Conservation (phyloP, 2,329 filamentous ascomycete species). For the Cryphonectria parasitica region DNA sequence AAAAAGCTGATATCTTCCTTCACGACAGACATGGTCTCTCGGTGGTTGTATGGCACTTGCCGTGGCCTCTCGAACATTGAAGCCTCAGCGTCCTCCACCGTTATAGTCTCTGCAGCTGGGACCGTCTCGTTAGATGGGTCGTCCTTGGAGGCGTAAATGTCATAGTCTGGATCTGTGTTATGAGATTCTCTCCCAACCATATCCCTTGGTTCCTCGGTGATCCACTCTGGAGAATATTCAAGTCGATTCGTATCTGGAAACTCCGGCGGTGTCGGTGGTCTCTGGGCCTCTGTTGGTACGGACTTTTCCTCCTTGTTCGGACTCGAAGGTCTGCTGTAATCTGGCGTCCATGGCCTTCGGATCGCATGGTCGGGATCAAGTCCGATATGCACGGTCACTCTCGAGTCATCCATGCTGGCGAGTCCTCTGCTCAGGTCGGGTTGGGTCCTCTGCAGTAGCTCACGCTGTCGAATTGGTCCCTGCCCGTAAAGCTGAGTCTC, state of each 20-base stretch:
- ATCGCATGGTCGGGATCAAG: not conserved
- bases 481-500: not conserved
- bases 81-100: not conserved
- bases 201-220: not conserved
- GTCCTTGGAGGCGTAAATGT: not conserved
- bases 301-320: not conserved
- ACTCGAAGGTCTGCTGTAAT: not conserved
- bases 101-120: not conserved
- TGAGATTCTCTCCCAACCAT: not conserved
- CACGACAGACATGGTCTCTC: slow-evolving; percentile 18
- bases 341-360: not conserved
- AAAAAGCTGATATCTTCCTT: slow-evolving; percentile 23
- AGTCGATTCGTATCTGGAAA: not conserved
- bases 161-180: not conserved
- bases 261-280: not conserved
- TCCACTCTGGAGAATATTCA: slow-evolving; percentile 8
- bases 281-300: not conserved
- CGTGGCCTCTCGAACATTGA: not conserved
- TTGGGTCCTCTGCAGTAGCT: not conserved
- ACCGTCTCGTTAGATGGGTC: not conserved
- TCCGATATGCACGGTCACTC: not conserved
- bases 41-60: slow-evolving; percentile 5
- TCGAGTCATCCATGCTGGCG: not conserved
- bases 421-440: not conserved
- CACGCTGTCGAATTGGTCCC: not conserved